Percentiles rank a stretch among this genome's conserved stretches.
Conservation (phyloP, 805 yeast species). For the Sugiyamaella americana region DNA sequence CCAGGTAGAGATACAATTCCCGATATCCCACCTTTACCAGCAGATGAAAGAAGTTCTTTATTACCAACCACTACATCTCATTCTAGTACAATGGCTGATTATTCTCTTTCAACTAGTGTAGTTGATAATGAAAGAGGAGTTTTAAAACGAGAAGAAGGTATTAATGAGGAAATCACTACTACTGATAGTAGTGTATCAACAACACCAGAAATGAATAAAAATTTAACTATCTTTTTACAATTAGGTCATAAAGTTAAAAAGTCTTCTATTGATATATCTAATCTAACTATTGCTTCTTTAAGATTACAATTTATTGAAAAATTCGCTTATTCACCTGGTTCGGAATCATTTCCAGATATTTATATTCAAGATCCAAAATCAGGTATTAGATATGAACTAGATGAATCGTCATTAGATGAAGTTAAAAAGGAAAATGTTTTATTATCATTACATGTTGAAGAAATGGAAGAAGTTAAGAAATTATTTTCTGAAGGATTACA, state of each 20-base stretch:
- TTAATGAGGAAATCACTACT: not conserved
- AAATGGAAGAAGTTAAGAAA: conserved; percentile 32
- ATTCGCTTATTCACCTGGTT: conserved; percentile 76
- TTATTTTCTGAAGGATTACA: conserved; percentile 28
- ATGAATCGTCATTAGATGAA: conserved; percentile 56
- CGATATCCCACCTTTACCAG: conserved; percentile 25
- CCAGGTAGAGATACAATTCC: conserved; percentile 22
- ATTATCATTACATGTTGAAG: conserved; percentile 49
- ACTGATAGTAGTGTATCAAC: not conserved
- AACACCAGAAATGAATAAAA: not conserved
- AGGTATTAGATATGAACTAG: conserved; percentile 71
- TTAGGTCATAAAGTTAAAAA: conserved; percentile 32
- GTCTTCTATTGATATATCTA: conserved; percentile 13
- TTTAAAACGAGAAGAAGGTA: too few species aligned
- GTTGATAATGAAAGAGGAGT: conserved; percentile 6
- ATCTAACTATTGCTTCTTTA: conserved; percentile 34
- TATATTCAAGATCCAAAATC: conserved; percentile 58
- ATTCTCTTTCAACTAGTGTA: conserved; percentile 17
- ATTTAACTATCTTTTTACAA: conserved; percentile 26
- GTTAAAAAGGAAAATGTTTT: conserved; percentile 52
- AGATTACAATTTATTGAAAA: conserved; percentile 77
- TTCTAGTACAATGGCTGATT: conserved; percentile 19
- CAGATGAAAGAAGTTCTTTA: conserved; percentile 19
- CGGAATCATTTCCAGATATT: conserved; percentile 61
- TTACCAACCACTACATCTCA: conserved; percentile 22